A percentile compares a stretch with the other conserved stretches of the same genome.
Conservation (phyloP, 2,329 filamentous ascomycete genomes). For the Chaetothyriales sp. region DNA sequence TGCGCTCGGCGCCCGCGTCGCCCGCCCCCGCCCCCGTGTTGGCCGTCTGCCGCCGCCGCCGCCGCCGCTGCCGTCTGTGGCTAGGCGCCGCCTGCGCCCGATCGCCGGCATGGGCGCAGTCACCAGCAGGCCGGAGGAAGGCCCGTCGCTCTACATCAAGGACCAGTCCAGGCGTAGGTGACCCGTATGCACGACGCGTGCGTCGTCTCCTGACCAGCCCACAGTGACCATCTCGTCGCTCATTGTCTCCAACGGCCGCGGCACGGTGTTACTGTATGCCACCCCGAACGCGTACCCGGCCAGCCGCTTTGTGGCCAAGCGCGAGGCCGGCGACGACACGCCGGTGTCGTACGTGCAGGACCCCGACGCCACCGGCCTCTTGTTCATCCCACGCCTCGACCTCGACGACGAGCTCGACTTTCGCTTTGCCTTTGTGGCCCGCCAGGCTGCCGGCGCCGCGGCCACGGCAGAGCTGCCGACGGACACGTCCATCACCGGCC, state of each 20-base stretch:
- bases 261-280: slow-evolving; percentile 63
- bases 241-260: slow-evolving; percentile 64
- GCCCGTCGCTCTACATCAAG: slow-evolving; percentile 64
- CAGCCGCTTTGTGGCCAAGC: slow-evolving; percentile 58
- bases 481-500: slow-evolving; percentile 70
- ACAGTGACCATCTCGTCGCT: slow-evolving; percentile 79
- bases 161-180: slow-evolving; percentile 80
- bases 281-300: slow-evolving; percentile 80
- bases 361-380: slow-evolving; percentile 44
- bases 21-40: not conserved
- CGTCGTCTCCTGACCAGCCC: slow-evolving; percentile 11
- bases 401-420: slow-evolving; percentile 90
- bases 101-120: slow-evolving; percentile 67
- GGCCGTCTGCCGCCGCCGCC: not conserved
- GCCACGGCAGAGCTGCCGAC: slow-evolving; percentile 26
- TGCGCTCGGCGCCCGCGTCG: not conserved
- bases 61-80: not conserved
- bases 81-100: not conserved
- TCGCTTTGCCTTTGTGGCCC: slow-evolving; percentile 77
- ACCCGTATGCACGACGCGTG: slow-evolving; percentile 1
- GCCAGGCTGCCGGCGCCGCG: slow-evolving; percentile 38
- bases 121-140: slow-evolving; percentile 77
- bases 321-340: slow-evolving; percentile 57
- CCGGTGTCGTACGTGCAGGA: slow-evolving; percentile 89
- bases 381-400: slow-evolving; percentile 69